Conservation (phyloP, 1,284 basidiomycete genomes). For the Heliocybe sulcata region DNA sequence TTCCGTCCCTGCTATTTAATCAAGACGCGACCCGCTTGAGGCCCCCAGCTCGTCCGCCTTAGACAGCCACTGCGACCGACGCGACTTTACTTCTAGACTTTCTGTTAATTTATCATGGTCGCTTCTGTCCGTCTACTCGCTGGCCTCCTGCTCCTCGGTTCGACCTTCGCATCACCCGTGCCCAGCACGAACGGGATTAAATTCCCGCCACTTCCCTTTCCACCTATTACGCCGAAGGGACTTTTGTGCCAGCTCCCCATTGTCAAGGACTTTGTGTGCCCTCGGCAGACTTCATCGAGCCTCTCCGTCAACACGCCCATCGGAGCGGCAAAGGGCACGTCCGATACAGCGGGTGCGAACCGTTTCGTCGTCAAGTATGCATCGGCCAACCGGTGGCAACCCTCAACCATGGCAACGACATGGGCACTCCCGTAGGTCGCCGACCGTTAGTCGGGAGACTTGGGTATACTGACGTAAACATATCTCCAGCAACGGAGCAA, state of each 20-base stretch:
- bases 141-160: conserved; percentile 25
- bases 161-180: conserved; percentile 23
- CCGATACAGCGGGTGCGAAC: conserved; percentile 37
- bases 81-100: neutral
- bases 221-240: conserved; percentile 20
- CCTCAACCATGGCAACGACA: conserved; percentile 40
- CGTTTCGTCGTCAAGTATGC: conserved; percentile 64
- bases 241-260: conserved; percentile 37
- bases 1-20: neutral
- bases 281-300: conserved; percentile 22
- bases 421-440: conserved; percentile 60
- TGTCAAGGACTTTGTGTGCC: conserved; percentile 32
- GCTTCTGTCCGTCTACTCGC: conserved; percentile 26
- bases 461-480: conserved; percentile 2
- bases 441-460: neutral
- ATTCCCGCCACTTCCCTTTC: conserved; percentile 7
- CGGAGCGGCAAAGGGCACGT: conserved; percentile 47
- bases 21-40: neutral
- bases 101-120: conserved; percentile 20
- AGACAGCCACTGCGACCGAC: neutral
- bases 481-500: conserved; percentile 37
- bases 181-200: conserved; percentile 6
- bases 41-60: neutral
- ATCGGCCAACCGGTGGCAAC: conserved; percentile 49
- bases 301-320: conserved; percentile 37